Base-by-base conservation (phyloP, 2,329 filamentous ascomycete species). In the Neoscytalidium dimidiatum region DNA sequence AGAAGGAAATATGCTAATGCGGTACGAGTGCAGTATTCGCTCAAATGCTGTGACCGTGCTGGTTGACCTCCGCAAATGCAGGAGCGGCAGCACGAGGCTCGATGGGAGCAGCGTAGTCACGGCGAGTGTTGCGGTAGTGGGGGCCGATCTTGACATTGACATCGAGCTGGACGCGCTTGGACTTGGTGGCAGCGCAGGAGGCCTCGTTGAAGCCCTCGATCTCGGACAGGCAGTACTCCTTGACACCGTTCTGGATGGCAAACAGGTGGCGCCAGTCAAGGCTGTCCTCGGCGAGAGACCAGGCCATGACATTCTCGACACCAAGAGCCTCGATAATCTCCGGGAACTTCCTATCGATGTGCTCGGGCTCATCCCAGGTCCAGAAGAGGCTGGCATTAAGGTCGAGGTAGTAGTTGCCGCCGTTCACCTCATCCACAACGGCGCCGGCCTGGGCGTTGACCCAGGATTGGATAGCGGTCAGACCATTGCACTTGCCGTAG, bases 291-390 rank as follows among this genome's bases (percentile, higher is more conserved):
- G 88, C 90, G 65, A 92, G 71, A 21, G 88, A 89, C 90, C 90
- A 92, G 0, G 90, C 89, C 82, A 92, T 92, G 4, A 91, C 86
- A 17, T 91, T 90, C 1, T 90, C 90, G 0, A 92, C 74, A 0
- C 79, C 75, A 71, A 84, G 82, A 33, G 80, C 79, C 31, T 81
- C 77, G 3, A 91, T 81, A 38, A 93, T 82, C 4, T 83, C 74
- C 3, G 82, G 77, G 65, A 92, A 86, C 78, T 93, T 93, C 64
- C 80, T 78, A 13, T 74, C 69, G 58, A 93, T 88, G 13, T 87
- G 81, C 7, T 81, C 80, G 0, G 84, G 81, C 0, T 87, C 90
- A 66, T 93, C 91, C 81, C 88, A 92, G 0, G 88, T 88, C 90
- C 90, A 93, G 84, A 90, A 93, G 31, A 89, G 73, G 62, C 83